Conservation (phyloP, 2,329 filamentous ascomycete genomes). For the Nemania sp. region DNA sequence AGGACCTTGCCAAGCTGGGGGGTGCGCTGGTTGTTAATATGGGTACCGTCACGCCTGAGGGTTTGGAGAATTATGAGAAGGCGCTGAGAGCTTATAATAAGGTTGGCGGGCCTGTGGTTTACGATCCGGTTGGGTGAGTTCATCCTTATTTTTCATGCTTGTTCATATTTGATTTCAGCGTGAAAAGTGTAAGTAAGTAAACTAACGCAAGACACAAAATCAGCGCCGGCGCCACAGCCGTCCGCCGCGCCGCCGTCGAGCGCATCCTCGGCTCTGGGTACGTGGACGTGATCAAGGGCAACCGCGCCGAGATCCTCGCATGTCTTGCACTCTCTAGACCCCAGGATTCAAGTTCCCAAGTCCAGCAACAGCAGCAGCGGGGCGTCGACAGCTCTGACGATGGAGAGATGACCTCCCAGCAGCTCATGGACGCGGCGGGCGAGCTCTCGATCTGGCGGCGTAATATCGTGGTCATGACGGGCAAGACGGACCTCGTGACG, state of each 20-base stretch:
- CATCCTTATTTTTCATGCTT: not conserved
- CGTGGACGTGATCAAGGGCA: slow-evolving; percentile 90
- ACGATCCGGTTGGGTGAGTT: slow-evolving; percentile 82
- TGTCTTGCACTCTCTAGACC: too few relatives aligned
- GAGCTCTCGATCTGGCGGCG: slow-evolving; percentile 68
- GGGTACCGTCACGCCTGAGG: slow-evolving; percentile 83
- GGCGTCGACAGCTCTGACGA: slow-evolving; percentile 81
- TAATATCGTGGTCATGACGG: slow-evolving; percentile 81
- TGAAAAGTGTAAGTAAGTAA: too few relatives aligned
- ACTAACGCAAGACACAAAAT: slow-evolving; percentile 8
- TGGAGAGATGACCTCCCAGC: slow-evolving; percentile 48
- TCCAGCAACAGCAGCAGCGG: slow-evolving; percentile 83
- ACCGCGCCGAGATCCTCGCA: slow-evolving; percentile 90
- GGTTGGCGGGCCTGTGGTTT: slow-evolving; percentile 72
- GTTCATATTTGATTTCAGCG: too few relatives aligned
- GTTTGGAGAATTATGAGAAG: slow-evolving; percentile 69
- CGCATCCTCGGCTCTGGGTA: slow-evolving; percentile 73
- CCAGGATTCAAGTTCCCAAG: too few relatives aligned
- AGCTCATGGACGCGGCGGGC: slow-evolving; percentile 65
- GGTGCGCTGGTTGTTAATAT: slow-evolving; percentile 90
- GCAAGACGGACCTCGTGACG: slow-evolving; percentile 73
- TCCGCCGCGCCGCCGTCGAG: slow-evolving; percentile 72
- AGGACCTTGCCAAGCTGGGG: slow-evolving; percentile 75
- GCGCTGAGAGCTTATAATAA: slow-evolving; percentile 82
- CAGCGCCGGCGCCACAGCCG: slow-evolving; percentile 75